Conservation (phyloP, 352 stramenopile genomes). For the Phytophthora pisi region DNA sequence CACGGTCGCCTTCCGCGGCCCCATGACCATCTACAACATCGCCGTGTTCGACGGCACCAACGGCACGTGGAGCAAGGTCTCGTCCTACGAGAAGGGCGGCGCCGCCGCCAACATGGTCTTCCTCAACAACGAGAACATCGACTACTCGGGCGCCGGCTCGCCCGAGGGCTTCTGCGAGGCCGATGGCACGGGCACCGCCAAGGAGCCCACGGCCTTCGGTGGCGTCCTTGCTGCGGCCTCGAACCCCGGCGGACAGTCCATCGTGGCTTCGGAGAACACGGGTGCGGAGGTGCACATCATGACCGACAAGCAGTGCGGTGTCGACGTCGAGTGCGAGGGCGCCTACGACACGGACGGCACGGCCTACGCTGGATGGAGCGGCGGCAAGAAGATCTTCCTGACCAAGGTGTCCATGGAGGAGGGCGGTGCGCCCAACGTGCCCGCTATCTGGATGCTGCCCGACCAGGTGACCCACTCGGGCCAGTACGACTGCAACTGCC, state of each 20-base stretch:
- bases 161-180: slow-evolving; percentile 66
- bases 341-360: slow-evolving; percentile 77
- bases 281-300: slow-evolving; percentile 83
- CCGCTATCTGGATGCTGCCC: slow-evolving; percentile 79
- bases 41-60: slow-evolving; percentile 67
- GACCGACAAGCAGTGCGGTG: slow-evolving; percentile 61
- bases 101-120: slow-evolving; percentile 75
- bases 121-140: slow-evolving; percentile 85
- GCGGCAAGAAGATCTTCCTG: slow-evolving; percentile 81
- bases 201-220: slow-evolving; percentile 47
- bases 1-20: slow-evolving; percentile 68
- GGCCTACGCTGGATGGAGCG: slow-evolving; percentile 67
- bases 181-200: slow-evolving; percentile 54
- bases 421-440: slow-evolving; percentile 51
- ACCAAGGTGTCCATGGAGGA: slow-evolving; percentile 70
- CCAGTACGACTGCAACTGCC: slow-evolving; percentile 88
- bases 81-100: slow-evolving; percentile 64
- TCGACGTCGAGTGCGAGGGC: slow-evolving; percentile 57
- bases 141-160: slow-evolving; percentile 59
- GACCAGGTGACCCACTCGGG: slow-evolving; percentile 68
- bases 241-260: slow-evolving; percentile 44
- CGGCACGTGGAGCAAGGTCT: slow-evolving; percentile 60
- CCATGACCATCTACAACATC: slow-evolving; percentile 76
- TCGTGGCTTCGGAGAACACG: slow-evolving; percentile 65
- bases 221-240: slow-evolving; percentile 58